These are phyloP conservation scores for Ascochyta fabae DNA, from an alignment of 2,329 filamentous ascomycete genomes.

Conservation along the genomic window DNA sequence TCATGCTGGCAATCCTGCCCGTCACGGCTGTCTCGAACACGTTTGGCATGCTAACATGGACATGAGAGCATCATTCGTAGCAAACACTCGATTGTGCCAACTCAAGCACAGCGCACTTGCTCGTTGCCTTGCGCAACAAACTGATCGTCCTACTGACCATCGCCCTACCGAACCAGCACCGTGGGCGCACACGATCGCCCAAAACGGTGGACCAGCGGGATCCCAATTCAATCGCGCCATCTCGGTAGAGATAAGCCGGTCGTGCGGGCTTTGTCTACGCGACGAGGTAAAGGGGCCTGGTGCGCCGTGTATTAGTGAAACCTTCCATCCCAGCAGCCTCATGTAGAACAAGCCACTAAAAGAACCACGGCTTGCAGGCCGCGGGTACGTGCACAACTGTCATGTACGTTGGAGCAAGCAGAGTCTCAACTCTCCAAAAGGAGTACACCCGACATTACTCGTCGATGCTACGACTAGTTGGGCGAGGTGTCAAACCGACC, in stretches of 20 bases:
- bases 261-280: conserved; percentile 6
- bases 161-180: not conserved
- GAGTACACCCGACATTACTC: conserved; percentile 18
- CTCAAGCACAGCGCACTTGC: not conserved
- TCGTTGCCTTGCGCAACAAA: not conserved
- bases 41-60: conserved; percentile 5
- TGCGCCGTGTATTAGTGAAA: conserved; percentile 18
- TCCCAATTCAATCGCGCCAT: conserved; percentile 2
- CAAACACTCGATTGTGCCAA: conserved; percentile 1
- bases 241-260: conserved; percentile 12
- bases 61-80: not conserved
- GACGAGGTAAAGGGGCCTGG: conserved; percentile 14
- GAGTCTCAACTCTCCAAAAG: conserved; percentile 16
- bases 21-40: conserved; percentile 10
- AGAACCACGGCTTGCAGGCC: conserved; percentile 10
- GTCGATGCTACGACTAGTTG: conserved; percentile 13
- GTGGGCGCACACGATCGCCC: conserved; percentile 12
- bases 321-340: conserved; percentile 14
- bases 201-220: conserved; percentile 6
- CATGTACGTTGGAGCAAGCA: conserved; percentile 10
- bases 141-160: conserved; percentile 7
- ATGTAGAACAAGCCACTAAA: conserved; percentile 17
- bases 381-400: conserved; percentile 14
- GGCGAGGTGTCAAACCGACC: conserved; percentile 13
- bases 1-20: conserved; percentile 7